A percentile compares a stretch with the other conserved stretches of the same genome.
Evolutionary conservation across 768 basidiomycete species (phyloP).

Genomic region (Cantharellus anzutake): DNA sequence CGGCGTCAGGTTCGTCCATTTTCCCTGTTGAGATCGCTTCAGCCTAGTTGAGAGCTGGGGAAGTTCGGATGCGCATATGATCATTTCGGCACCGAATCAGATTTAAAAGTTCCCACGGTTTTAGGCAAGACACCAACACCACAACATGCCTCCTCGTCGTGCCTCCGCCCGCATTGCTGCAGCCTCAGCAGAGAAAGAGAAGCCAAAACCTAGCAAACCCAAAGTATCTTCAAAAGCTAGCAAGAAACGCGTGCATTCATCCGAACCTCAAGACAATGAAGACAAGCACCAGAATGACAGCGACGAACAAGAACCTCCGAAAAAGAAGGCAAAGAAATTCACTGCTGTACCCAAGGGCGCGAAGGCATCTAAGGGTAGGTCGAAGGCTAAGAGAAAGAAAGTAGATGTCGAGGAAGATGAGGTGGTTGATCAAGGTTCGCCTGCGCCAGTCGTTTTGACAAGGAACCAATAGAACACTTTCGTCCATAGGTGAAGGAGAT

Average conservation of each 20-base stretch:
- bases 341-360: no score
- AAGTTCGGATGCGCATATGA: no score
- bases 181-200: neutral
- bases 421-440: neutral
- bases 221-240: neutral
- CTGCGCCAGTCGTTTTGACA: no score
- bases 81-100: no score
- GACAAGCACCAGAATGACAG: neutral
- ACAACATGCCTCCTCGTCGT: neutral
- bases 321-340: neutral
- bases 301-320: neutral
- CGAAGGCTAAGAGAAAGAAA: neutral
- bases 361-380: neutral
- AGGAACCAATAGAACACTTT: no score
- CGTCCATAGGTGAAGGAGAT: neutral
- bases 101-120: no score
- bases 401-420: neutral
- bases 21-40: no score
- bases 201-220: neutral
- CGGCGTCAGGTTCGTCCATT: no score
- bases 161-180: neutral
- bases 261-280: neutral
- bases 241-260: neutral
- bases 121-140: neutral
- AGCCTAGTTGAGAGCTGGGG: no score